These are phyloP conservation scores for Pseudocercospora ulei DNA, from an alignment of 2,329 filamentous ascomycete genomes.

Conservation along the genomic window DNA sequence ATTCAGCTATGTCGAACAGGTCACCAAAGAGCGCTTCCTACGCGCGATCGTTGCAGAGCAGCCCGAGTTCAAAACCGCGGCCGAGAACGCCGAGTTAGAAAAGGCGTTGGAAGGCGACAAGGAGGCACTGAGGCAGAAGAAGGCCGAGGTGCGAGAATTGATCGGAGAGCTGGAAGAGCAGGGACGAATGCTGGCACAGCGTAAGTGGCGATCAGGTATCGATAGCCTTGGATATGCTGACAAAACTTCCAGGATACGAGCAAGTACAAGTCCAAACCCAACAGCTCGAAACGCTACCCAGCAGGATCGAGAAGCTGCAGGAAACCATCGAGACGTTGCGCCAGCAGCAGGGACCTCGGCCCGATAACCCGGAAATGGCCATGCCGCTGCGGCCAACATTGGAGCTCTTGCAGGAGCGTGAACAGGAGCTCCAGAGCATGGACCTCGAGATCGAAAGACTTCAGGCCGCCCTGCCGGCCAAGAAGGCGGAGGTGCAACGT, in stretches of 20 bases:
- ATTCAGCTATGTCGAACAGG: constrained; percentile 95
- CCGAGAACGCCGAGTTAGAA: constrained; percentile 73
- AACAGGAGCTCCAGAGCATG: constrained; percentile 37
- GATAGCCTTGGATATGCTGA: constrained; percentile 5
- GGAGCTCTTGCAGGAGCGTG: constrained; percentile 35
- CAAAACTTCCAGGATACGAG: constrained; percentile 42
- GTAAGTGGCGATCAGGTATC: constrained; percentile 32
- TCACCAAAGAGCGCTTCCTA: constrained; percentile 96
- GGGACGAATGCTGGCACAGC: constrained; percentile 49
- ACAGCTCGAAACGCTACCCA: constrained; percentile 45
- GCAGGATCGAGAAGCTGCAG: constrained; percentile 46
- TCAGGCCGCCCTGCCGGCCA: constrained; percentile 54
- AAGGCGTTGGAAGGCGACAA: constrained; percentile 61
- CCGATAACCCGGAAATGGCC: constrained; percentile 35
- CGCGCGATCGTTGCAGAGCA: constrained; percentile 85
- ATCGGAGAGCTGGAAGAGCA: constrained; percentile 61
- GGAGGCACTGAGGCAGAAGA: constrained; percentile 65
- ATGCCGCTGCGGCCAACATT: constrained; percentile 40
- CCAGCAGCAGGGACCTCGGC: constrained; percentile 33
- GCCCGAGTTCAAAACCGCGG: constrained; percentile 69
- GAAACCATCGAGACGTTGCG: constrained; percentile 43
- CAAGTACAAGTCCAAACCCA: constrained; percentile 46
- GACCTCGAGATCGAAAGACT: constrained; percentile 43
- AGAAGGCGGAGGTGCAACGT: constrained; percentile 57
- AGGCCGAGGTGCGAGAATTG: constrained; percentile 65